These are phyloP conservation scores for Fusarium coffeatum DNA, from an alignment of 2,329 filamentous ascomycete genomes.

Conservation along the genomic window DNA sequence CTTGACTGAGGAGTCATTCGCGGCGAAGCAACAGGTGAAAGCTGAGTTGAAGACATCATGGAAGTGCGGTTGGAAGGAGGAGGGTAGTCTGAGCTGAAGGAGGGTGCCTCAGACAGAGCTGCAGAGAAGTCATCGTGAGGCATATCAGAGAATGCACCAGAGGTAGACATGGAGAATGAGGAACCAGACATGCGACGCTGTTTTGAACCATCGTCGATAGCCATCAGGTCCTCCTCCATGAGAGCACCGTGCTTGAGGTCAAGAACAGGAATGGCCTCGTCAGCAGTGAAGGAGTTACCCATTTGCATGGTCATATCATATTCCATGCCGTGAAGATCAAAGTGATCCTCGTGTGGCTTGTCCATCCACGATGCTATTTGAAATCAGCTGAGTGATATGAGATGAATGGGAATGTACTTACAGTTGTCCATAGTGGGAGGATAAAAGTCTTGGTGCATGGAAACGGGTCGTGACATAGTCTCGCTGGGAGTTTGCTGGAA, in stretches of 20 bases:
- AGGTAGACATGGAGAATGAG: conserved; percentile 78
- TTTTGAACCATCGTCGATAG: conserved; percentile 64
- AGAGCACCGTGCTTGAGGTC: conserved; percentile 66
- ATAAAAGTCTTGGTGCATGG: conserved; percentile 69
- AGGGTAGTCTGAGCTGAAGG: conserved; percentile 75
- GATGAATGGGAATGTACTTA: conserved; percentile 51
- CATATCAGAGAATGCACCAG: conserved; percentile 73
- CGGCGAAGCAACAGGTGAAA: conserved; percentile 79
- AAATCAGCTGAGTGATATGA: conserved; percentile 29
- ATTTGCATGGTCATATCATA: conserved; percentile 69
- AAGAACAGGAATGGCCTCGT: conserved; percentile 71
- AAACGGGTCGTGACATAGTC: conserved; percentile 64
- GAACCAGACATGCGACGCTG: conserved; percentile 76
- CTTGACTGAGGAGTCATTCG: conserved; percentile 71
- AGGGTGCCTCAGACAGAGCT: conserved; percentile 73
- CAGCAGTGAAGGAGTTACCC: conserved; percentile 71
- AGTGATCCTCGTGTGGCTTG: conserved; percentile 67
- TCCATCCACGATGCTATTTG: conserved; percentile 57
- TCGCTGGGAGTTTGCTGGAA: conserved; percentile 64
- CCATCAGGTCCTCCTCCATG: conserved; percentile 62
- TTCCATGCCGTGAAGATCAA: conserved; percentile 67
- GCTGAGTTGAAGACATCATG: conserved; percentile 75
- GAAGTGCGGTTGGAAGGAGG: conserved; percentile 75
- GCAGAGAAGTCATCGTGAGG: conserved; percentile 78
- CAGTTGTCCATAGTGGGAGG: conserved; percentile 62